phyloP scores from a whole-genome alignment of 495 filamentous ascomycete genomes.

The Hypoxylon crocopeplum region DNA sequence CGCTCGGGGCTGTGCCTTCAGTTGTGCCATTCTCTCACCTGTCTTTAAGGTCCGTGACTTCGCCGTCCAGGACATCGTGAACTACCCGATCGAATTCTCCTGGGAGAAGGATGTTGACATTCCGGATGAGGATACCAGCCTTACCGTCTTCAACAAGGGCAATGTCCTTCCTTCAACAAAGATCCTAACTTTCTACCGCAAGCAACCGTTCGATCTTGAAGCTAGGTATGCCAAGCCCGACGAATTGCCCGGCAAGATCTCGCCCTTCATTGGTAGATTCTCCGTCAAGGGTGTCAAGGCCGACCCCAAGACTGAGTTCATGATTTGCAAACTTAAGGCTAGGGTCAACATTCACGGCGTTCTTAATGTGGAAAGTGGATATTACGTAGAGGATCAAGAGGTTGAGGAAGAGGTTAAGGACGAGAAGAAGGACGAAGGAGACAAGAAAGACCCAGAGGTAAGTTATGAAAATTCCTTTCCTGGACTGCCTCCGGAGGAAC shows the following conservation, averaged over 20 bases:
- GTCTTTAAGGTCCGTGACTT: conserved; percentile 99
- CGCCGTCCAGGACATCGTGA: conserved; percentile 94
- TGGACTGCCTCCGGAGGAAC: background rate
- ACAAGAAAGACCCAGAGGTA: conserved; percentile 77
- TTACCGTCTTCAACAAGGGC: conserved; percentile 97
- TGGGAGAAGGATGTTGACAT: conserved; percentile 99
- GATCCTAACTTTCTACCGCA: conserved; percentile 99
- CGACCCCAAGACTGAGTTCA: conserved; percentile 87
- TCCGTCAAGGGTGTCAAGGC: conserved; percentile 90
- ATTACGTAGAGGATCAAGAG: conserved; percentile 98
- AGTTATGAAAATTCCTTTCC: conserved; percentile 45
- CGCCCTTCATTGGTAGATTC: conserved; percentile 95
- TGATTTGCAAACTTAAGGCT: conserved; percentile 99
- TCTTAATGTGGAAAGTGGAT: conserved; percentile 94
- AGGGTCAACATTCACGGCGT: conserved; percentile 96
- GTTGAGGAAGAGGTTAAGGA: conserved; percentile 91
- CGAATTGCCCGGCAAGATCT: conserved; percentile 85
- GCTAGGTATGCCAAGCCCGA: conserved; percentile 91
- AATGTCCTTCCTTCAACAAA: conserved; percentile 99
- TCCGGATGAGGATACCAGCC: conserved; percentile 96
- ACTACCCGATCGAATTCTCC: conserved; percentile 98
- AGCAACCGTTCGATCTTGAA: conserved; percentile 96
- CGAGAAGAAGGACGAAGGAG: conserved; percentile 57
- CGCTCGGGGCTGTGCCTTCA: conserved; percentile 95
- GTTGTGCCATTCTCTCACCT: conserved; percentile 96